Conservation (phyloP, 208 protist genomes). For the Blastocrithidia nonstop region DNA sequence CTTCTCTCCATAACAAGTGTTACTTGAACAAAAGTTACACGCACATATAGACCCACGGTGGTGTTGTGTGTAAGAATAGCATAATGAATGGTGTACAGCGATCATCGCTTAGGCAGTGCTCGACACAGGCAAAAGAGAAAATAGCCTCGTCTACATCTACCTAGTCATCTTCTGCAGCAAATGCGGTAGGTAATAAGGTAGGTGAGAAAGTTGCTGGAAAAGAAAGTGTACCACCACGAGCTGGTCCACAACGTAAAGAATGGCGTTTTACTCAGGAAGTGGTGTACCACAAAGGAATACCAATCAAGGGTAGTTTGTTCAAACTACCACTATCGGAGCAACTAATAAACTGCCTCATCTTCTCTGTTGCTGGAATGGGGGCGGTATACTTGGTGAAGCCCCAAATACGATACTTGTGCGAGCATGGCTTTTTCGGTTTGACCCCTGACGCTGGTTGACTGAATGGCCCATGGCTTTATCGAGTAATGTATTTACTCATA, state of each 20-base stretch:
- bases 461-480: conserved; percentile 75
- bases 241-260: conserved; percentile 39
- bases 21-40: no score
- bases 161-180: no score
- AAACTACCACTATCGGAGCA: conserved; percentile 64
- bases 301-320: conserved; percentile 53
- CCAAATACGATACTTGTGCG: conserved; percentile 46
- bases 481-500: conserved; percentile 55
- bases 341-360: conserved; percentile 66
- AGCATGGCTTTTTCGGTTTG: conserved; percentile 64
- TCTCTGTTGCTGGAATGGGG: conserved; percentile 52
- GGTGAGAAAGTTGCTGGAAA: neutral
- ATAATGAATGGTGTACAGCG: no score
- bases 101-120: conserved; percentile 6
- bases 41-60: no score
- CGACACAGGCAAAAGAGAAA: conserved; percentile 11
- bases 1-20: no score
- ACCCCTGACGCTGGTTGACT: conserved; percentile 48
- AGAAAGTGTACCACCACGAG: conserved; percentile 2
- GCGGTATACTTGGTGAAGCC: conserved; percentile 58
- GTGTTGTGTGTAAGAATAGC: no score
- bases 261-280: conserved; percentile 66
- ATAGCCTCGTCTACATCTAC: conserved; percentile 1
- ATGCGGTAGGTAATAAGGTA: no score
- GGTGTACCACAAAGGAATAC: conserved; percentile 68